Evolutionary conservation across 805 yeast species (phyloP).

Genomic region (Nakazawaea populi): DNA sequence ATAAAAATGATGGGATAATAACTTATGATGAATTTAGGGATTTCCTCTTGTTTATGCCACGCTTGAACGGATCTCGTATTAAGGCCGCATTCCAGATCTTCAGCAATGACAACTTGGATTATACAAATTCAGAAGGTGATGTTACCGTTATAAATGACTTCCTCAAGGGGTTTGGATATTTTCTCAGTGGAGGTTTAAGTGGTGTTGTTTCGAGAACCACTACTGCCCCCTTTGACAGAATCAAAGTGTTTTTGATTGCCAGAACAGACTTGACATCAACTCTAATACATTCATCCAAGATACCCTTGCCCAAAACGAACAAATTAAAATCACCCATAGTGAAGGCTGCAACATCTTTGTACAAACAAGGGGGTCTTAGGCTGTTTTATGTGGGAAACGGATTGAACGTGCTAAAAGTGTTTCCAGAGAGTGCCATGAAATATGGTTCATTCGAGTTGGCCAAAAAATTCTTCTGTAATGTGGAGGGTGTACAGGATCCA

Average conservation of each 20-base stretch:
- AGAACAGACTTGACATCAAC: slow-evolving; percentile 77
- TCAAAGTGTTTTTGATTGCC: slow-evolving; percentile 90
- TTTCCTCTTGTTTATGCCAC: slow-evolving; percentile 76
- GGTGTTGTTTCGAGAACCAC: slow-evolving; percentile 95
- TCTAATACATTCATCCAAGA: slow-evolving; percentile 47
- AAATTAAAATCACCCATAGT: slow-evolving; percentile 68
- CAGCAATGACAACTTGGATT: slow-evolving; percentile 62
- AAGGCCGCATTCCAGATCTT: slow-evolving; percentile 79
- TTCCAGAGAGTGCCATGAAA: slow-evolving; percentile 96
- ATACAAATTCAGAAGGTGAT: slow-evolving; percentile 87
- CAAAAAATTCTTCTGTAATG: slow-evolving; percentile 60
- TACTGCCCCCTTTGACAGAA: slow-evolving; percentile 95
- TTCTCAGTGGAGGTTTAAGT: slow-evolving; percentile 90
- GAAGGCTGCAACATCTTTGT: slow-evolving; percentile 75
- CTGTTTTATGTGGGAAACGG: slow-evolving; percentile 96
- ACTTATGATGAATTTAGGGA: slow-evolving; percentile 85
- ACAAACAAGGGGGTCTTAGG: slow-evolving; percentile 81
- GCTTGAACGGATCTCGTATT: slow-evolving; percentile 68
- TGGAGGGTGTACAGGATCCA: slow-evolving; percentile 74
- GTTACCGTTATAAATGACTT: slow-evolving; percentile 77
- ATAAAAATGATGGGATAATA: slow-evolving; percentile 56
- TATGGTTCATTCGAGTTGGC: slow-evolving; percentile 93
- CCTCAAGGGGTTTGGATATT: slow-evolving; percentile 81
- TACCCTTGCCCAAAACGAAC: slow-evolving; percentile 10
- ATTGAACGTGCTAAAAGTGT: slow-evolving; percentile 83